Evolutionary conservation across 306 rosid species (phyloP).

Genomic region (Lathyrus oleraceus): DNA sequence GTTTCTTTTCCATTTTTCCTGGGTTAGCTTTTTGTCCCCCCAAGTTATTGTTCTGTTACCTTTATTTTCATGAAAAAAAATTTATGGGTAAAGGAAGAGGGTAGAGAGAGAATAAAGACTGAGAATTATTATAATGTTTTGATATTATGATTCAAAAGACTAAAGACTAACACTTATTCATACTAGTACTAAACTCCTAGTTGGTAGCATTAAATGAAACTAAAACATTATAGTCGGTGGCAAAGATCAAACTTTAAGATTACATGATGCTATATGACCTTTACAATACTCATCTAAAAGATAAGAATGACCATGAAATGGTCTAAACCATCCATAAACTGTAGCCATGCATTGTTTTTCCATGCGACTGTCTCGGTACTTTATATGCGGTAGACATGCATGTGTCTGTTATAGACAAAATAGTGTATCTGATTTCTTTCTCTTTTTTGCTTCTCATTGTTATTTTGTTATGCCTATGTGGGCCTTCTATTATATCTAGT

Average conservation of each 20-base stretch:
- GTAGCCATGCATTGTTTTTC: slow-evolving; percentile 26
- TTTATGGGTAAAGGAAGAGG: background rate
- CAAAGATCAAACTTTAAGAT: slow-evolving; percentile 5
- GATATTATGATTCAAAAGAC: background rate
- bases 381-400: background rate
- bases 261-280: slow-evolving; percentile 15
- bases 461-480: background rate
- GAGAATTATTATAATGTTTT: background rate
- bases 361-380: slow-evolving; percentile 5
- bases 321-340: slow-evolving; percentile 7
- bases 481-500: background rate
- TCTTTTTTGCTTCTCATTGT: background rate
- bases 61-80: no score
- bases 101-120: background rate
- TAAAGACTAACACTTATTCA: background rate
- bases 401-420: background rate
- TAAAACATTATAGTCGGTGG: background rate
- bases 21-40: no score
- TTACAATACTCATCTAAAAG: slow-evolving; percentile 11
- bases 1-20: no score
- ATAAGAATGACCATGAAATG: background rate
- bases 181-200: background rate
- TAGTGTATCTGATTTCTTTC: background rate
- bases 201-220: background rate
- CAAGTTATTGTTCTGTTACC: no score